Evolutionary conservation across 768 basidiomycete species (phyloP).

Genomic region (Lentinus tigrinus): DNA sequence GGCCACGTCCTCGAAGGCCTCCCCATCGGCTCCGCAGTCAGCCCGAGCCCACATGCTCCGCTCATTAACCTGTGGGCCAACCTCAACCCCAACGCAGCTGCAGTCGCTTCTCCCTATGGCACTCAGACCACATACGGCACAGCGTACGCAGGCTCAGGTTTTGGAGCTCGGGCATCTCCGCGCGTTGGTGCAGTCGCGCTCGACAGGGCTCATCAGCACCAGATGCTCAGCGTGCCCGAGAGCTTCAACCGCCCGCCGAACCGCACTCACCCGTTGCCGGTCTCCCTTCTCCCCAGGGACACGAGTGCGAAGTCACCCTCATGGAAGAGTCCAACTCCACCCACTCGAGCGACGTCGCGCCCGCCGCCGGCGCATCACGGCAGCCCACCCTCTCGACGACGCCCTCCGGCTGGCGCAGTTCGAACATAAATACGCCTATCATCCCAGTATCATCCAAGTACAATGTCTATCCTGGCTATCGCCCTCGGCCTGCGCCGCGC

Average conservation of each 20-base stretch:
- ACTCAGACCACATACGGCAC: slow-evolving; percentile 11
- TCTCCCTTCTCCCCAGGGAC: no score
- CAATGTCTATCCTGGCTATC: no score
- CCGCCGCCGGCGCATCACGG: no score
- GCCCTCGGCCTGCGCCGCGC: no score
- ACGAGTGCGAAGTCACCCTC: no score
- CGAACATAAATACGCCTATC: no score
- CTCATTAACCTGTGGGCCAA: slow-evolving; percentile 18
- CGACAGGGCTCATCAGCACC: slow-evolving; percentile 15
- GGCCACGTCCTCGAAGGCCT: slow-evolving; percentile 45
- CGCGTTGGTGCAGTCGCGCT: slow-evolving; percentile 10
- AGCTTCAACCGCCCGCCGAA: slow-evolving; percentile 76
- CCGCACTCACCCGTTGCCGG: slow-evolving; percentile 62
- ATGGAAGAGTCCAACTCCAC: no score
- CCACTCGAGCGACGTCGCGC: no score
- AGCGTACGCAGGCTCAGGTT: slow-evolving; percentile 7
- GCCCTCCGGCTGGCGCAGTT: no score
- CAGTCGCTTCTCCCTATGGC: slow-evolving; percentile 12
- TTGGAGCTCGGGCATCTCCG: slow-evolving; percentile 13
- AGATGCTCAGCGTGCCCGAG: slow-evolving; percentile 51
- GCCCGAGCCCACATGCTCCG: slow-evolving; percentile 49
- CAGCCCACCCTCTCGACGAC: no score
- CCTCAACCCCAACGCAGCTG: neutral
- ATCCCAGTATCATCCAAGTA: no score
- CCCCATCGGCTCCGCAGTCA: slow-evolving; percentile 43